Base-by-base conservation (phyloP, 371 early-diverging fungal genomes). In the Conidiobolus incongruus region DNA sequence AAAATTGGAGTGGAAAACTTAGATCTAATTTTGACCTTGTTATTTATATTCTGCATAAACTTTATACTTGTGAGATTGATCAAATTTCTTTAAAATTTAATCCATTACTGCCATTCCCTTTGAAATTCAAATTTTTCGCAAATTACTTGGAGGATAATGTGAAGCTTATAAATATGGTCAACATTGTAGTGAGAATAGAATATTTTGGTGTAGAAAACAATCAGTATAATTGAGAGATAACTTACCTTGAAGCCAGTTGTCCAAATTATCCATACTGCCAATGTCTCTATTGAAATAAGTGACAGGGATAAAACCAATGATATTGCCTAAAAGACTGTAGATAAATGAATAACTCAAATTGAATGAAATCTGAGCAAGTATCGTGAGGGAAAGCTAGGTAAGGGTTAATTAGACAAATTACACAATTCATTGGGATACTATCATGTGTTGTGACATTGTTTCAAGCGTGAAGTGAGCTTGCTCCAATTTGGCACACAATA, bases 241-340 rank as follows among this genome's bases (percentile, higher is more conserved):
- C n/a, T n/a, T n/a, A n/a, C n/a, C n/a, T n/a, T n/a, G n/a, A 4
- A 26, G 12, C 1, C 22, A 16, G 5, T 11, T 35, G n/a, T 24
- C 2, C 35, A 23, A 40, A 4, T 13, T 29, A n/a, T 40, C 16
- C n/a, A 32, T 4, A 19, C 10, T 8, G 20, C 35, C 45, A 6
- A 35, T 8, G n/a, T 45, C 29, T 11, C 2, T 3, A 35, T 35
- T 24, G 5, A 45, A 35, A 11, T 13, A 23, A 35, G 36, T 45
- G 4, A 35, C 36, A n/a, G 45, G 45, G n/a, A 45, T 13, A n/a
- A 20, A 15, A 26, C 45, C 45, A 15, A 36, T 20, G 11, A 36
- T n/a, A 12, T 35, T 16, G 23, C 22, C 26, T 7, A 45, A 35
- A 4, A 45, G 5, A 38, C 35, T 45, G 16, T 13, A 15, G 6